These are phyloP conservation scores for Agaricus bisporus DNA, from an alignment of 768 basidiomycete genomes.

Conservation along the genomic window DNA sequence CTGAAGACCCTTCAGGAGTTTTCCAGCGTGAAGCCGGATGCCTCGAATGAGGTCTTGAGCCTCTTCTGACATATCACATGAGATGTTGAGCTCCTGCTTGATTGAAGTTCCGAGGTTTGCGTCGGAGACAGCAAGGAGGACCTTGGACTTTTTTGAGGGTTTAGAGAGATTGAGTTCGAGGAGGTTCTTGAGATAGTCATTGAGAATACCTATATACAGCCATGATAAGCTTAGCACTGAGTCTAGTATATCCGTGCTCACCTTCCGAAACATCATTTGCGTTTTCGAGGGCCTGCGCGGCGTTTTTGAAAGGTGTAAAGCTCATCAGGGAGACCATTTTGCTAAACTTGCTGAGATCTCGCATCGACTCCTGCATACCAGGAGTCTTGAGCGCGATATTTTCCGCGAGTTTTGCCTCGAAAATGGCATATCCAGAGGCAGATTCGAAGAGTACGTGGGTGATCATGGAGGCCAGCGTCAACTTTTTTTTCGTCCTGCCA, in stretches of 20 bases:
- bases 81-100: slow-evolving; percentile 61
- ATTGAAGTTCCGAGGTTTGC: slow-evolving; percentile 69
- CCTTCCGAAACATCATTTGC: slow-evolving; percentile 96
- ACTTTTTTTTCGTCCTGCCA: slow-evolving; percentile 1
- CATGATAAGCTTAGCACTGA: not conserved
- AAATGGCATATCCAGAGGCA: slow-evolving; percentile 90
- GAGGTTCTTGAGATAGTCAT: slow-evolving; percentile 75
- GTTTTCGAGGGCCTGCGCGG: slow-evolving; percentile 91
- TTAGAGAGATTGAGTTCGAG: slow-evolving; percentile 86
- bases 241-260: slow-evolving; percentile 24
- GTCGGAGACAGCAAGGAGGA: slow-evolving; percentile 80
- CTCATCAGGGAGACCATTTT: slow-evolving; percentile 90
- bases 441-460: slow-evolving; percentile 92
- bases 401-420: slow-evolving; percentile 82
- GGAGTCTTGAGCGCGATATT: slow-evolving; percentile 77
- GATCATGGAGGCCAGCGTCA: slow-evolving; percentile 38
- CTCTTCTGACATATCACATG: slow-evolving; percentile 77
- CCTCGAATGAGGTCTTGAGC: slow-evolving; percentile 86
- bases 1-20: slow-evolving; percentile 85
- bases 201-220: slow-evolving; percentile 60
- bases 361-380: slow-evolving; percentile 80
- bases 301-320: slow-evolving; percentile 91
- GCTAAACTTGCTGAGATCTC: slow-evolving; percentile 80
- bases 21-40: slow-evolving; percentile 85
- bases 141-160: slow-evolving; percentile 58